Evolutionary conservation across 2,329 filamentous ascomycete genomes (phyloP).

Genomic region (Daldinia sp.): DNA sequence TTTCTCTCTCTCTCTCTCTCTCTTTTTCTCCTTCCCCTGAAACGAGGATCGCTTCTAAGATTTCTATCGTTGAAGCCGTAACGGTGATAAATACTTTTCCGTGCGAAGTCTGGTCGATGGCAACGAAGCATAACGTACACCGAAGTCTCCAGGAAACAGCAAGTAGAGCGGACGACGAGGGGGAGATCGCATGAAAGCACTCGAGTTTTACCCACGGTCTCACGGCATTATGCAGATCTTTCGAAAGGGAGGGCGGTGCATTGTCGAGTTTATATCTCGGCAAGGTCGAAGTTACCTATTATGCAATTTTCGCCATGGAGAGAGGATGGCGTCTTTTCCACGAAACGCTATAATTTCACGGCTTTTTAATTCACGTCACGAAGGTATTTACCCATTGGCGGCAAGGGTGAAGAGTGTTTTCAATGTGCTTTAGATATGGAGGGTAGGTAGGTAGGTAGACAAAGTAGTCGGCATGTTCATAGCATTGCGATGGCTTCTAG

Average conservation of each 20-base stretch:
- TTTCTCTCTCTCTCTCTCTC: not conserved
- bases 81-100: not conserved
- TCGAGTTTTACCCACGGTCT: not conserved
- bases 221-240: not conserved
- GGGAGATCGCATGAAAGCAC: not conserved
- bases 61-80: not conserved
- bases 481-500: conserved; percentile 6
- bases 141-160: not conserved
- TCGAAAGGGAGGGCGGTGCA: not conserved
- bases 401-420: not conserved
- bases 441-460: not conserved
- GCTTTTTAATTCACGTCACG: not conserved
- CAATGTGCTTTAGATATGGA: not conserved
- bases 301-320: not conserved
- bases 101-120: not conserved
- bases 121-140: not conserved
- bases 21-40: not conserved
- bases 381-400: not conserved
- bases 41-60: not conserved
- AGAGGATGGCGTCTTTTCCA: not conserved
- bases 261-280: not conserved
- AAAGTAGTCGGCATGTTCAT: not conserved
- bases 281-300: not conserved
- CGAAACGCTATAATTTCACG: not conserved
- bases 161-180: not conserved